Evolutionary conservation across 257 asterid species (phyloP), one percentile per base, ranked within the genome.

Genomic region (Rehmannia glutinosa): DNA sequence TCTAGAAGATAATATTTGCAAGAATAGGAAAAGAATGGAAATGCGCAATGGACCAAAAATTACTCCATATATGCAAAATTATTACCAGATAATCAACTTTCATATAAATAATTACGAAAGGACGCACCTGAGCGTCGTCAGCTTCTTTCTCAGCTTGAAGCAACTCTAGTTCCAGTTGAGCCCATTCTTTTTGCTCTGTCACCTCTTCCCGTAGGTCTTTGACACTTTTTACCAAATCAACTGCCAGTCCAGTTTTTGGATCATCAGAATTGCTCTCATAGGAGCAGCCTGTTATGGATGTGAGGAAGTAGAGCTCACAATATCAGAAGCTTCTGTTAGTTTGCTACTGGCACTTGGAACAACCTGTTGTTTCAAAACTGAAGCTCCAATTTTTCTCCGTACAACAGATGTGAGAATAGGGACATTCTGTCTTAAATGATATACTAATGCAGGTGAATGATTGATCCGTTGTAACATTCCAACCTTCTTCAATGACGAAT

Each of bases 121-220:
- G 70, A 63, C 72, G 45, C 47, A 75, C 80, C 75, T 75, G n/a
- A n/a, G n/a, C n/a, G n/a, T n/a, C n/a, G n/a, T n/a, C n/a, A n/a
- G n/a, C 69, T 57, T 55, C 66, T 56, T 75, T n/a, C n/a, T n/a
- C n/a, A n/a, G n/a, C n/a, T n/a, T n/a, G n/a, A n/a, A n/a, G n/a
- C n/a, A n/a, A n/a, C 59, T 76, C 71, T 21, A 16, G 23, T 66
- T 71, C 66, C 62, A 76, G 39, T 71, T n/a, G n/a, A n/a, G n/a
- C n/a, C n/a, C n/a, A n/a, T n/a, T n/a, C n/a, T n/a, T n/a, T n/a
- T n/a, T n/a, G 19, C 33, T 24, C 66, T 13, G 47, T 23, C 6
- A 69, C 64, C 52, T 19, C 24, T 27, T 64, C 73, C 6, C 57
- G 60, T 10, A 70, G 58, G 1, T 64, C 64, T 49, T 52, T 50